Evolutionary conservation across 495 filamentous ascomycete genomes (phyloP), one percentile per base, ranked within the genome.

Genomic region (Aspergillus baeticus): DNA sequence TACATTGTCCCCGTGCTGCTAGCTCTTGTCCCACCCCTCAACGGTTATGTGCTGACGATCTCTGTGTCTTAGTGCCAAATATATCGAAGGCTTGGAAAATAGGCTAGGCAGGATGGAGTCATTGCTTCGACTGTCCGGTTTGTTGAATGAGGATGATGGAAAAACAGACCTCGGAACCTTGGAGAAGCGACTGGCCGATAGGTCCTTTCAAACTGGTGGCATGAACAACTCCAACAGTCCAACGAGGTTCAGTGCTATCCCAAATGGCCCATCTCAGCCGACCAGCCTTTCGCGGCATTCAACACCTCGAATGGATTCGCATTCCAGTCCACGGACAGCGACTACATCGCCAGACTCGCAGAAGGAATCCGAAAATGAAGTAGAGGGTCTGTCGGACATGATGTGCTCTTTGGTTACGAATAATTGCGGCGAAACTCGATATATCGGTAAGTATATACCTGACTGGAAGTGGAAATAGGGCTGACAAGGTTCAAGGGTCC

Each of bases 361-460:
- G 37, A 79, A 78, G 53, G 79, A 81, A 55, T 73, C 76, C 1
- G 86, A 89, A 58, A 81, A 82, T 38, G 89, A 96, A 63, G 92
- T 96, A 6, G 93, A 95, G 65, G 88, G 85, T 1, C 67, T 98
- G 57, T 96, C 94, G 8, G 94, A 98, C 72, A 96, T 97, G 88
- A 98, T 98, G 94, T 97, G 94, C 70, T 96, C 92, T 1, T 75
- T 98, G 37, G 93, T 98, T n/a, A 98, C 94, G 6, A 98, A 96
- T 58, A 95, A 96, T 62, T 89, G 86, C 59, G 94, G 94, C 29
- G 94, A 98, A 73, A 96, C 94, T 23, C 81, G 94, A 69, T 98
- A 96, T 73, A 96, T 98, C 63, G 94, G 92, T 96, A 83, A 35
- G 81, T 61, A 31, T 45, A 23, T 23, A 8, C 43, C 37, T 35